Conservation (phyloP, 768 basidiomycete genomes). For the Mycena vulgaris region DNA sequence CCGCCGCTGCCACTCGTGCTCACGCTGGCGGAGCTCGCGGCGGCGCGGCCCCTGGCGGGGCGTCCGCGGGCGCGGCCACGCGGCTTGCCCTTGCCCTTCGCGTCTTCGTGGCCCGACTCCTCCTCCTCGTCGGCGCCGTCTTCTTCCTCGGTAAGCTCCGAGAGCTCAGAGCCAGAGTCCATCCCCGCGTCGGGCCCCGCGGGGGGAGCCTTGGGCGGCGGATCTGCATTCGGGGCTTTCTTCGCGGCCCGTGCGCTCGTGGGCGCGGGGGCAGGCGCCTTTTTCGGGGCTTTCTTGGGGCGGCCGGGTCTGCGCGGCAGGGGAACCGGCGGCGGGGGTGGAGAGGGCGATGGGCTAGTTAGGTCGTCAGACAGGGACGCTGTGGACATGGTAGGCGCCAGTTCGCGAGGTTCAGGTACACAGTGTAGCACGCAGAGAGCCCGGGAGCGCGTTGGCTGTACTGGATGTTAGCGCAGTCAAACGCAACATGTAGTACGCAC, state of each 20-base stretch:
- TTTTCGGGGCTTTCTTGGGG: slow-evolving; percentile 30
- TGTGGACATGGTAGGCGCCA: slow-evolving; percentile 13
- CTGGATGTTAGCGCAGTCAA: no score
- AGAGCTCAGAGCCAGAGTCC: slow-evolving; percentile 78
- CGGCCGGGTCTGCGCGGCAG: slow-evolving; percentile 25
- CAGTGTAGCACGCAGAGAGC: no score
- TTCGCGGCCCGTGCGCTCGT: background rate
- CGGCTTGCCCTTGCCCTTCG: slow-evolving; percentile 45
- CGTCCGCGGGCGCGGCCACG: slow-evolving; percentile 38
- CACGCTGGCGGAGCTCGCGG: slow-evolving; percentile 28
- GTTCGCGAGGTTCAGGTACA: no score
- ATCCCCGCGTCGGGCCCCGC: slow-evolving; percentile 62
- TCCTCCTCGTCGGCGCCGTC: slow-evolving; percentile 52
- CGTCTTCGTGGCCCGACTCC: slow-evolving; percentile 47
- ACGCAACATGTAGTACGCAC: no score
- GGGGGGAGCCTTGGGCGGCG: slow-evolving; percentile 9
- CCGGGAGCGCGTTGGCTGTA: no score
- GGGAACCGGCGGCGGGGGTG: slow-evolving; percentile 14
- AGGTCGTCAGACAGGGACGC: slow-evolving; percentile 34
- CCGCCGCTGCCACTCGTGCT: slow-evolving; percentile 33
- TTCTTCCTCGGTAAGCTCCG: slow-evolving; percentile 88
- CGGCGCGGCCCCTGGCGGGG: slow-evolving; percentile 32
- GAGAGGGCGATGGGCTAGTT: slow-evolving; percentile 24
- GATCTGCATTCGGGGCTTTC: background rate
- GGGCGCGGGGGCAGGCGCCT: slow-evolving; percentile 22